Percentiles rank a stretch among this genome's conserved stretches.
Conservation (phyloP, 331 rosid species). For the Saraca asoca region DNA sequence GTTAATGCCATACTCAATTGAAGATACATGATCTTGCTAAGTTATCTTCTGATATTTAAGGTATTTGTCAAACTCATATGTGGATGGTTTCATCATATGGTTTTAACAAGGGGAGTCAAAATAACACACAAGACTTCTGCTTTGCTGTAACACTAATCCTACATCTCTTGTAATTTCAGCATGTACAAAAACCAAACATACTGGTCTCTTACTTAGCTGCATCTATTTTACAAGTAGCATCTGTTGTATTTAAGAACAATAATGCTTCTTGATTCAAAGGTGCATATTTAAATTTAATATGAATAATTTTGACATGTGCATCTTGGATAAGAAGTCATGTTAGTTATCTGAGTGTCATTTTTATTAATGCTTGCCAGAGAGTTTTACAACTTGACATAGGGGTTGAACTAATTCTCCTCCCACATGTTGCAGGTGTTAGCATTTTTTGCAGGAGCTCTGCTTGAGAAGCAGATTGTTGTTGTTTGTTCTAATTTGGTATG, state of each 20-base stretch:
- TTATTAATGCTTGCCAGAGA: constrained; percentile 10
- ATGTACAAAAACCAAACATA: constrained; percentile 19
- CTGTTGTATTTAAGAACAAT: constrained; percentile 15
- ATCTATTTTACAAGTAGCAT: constrained; percentile 16
- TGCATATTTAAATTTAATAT: constrained; percentile 23
- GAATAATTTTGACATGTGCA: constrained; percentile 12
- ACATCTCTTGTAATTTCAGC: neutral
- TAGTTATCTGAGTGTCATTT: constrained; percentile 19
- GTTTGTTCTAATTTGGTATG: constrained; percentile 91
- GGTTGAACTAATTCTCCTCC: constrained; percentile 31
- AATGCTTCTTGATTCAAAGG: constrained; percentile 12
- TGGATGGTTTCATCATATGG: neutral
- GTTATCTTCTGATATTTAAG: constrained; percentile 8
- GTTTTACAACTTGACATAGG: constrained; percentile 16
- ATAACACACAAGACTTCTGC: neutral
- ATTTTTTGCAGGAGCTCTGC: constrained; percentile 78
- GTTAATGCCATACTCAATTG: constrained; percentile 25
- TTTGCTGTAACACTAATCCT: constrained; percentile 2
- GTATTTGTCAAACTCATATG: neutral
- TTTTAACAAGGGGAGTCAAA: neutral
- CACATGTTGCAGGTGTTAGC: constrained; percentile 75
- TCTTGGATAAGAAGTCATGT: constrained; percentile 6
- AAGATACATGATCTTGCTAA: constrained; percentile 12
- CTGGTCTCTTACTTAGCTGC: constrained; percentile 9
- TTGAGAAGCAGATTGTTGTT: constrained; percentile 88